Evolutionary conservation across 2,329 filamentous ascomycete genomes (phyloP).

Genomic region (Conoideocrella luteorostrata): DNA sequence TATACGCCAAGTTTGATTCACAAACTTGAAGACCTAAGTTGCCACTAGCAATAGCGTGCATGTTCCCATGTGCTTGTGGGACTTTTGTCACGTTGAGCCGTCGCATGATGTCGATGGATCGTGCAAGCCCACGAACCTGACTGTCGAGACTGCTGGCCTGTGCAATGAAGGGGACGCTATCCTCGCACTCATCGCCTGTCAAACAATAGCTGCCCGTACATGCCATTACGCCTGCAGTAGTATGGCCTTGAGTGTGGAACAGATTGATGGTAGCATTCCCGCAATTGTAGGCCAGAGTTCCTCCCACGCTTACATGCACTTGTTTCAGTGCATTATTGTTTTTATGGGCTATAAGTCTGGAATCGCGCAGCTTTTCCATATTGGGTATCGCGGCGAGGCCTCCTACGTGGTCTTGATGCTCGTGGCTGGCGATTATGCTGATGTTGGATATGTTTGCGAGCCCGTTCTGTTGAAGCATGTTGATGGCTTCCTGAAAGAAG

Average conservation of each 20-base stretch:
- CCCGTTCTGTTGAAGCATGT: background rate
- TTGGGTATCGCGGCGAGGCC: background rate
- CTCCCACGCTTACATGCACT: background rate
- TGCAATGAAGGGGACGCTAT: slow-evolving; percentile 10
- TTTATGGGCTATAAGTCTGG: slow-evolving; percentile 4
- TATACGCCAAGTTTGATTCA: slow-evolving; percentile 7
- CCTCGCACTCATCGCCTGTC: slow-evolving; percentile 10
- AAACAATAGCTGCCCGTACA: slow-evolving; percentile 6
- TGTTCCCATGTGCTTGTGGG: slow-evolving; percentile 7
- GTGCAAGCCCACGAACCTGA: slow-evolving; percentile 1
- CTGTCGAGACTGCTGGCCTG: slow-evolving; percentile 2
- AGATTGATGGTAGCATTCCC: slow-evolving; percentile 2
- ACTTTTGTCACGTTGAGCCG: slow-evolving; percentile 4
- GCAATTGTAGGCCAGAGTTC: background rate
- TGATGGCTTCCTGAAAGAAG: background rate
- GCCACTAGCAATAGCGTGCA: slow-evolving; percentile 2
- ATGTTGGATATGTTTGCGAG: background rate
- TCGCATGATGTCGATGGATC: slow-evolving; percentile 2
- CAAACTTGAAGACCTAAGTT: slow-evolving; percentile 6
- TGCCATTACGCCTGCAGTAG: slow-evolving; percentile 3
- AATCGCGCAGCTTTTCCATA: background rate
- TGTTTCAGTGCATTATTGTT: slow-evolving; percentile 6
- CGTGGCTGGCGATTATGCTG: slow-evolving; percentile 6
- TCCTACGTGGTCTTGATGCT: slow-evolving; percentile 7
- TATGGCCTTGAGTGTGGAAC: slow-evolving; percentile 6